Conservation (phyloP, 805 yeast species). For the Teunomyces aglyptinius region DNA sequence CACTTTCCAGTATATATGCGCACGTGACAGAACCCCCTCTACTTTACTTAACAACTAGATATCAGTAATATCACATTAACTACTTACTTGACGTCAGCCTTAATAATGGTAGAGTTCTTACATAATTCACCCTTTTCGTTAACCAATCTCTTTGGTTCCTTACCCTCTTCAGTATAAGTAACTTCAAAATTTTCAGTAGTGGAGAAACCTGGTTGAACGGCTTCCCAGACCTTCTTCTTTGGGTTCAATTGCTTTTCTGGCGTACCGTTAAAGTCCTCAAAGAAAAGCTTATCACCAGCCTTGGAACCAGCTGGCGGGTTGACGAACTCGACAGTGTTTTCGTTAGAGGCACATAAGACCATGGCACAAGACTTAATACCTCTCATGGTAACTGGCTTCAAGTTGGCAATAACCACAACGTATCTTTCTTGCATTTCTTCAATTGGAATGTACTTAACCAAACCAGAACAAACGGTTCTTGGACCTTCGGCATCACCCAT, state of each 20-base stretch:
- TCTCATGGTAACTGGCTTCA: constrained; percentile 97
- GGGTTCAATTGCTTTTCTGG: constrained; percentile 95
- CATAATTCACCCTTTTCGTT: constrained; percentile 77
- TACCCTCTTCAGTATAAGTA: constrained; percentile 76
- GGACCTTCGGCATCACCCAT: constrained; percentile 97
- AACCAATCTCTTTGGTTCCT: constrained; percentile 68
- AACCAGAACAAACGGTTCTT: constrained; percentile 96
- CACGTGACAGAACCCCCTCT: not conserved
- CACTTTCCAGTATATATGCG: too few species aligned
- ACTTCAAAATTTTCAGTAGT: constrained; percentile 77
- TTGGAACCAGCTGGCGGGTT: constrained; percentile 91
- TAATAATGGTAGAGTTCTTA: constrained; percentile 66
- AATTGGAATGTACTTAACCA: constrained; percentile 82
- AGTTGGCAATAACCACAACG: constrained; percentile 89
- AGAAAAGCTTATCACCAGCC: constrained; percentile 95
- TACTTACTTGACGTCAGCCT: constrained; percentile 73
- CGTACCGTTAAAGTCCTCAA: constrained; percentile 83
- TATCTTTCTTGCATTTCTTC: constrained; percentile 95
- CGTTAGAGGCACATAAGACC: constrained; percentile 92
- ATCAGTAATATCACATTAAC: constrained; percentile 3
- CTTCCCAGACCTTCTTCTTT: constrained; percentile 97
- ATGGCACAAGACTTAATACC: constrained; percentile 93
- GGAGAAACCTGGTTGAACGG: constrained; percentile 86
- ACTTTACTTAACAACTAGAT: not conserved
- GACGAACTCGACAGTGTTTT: constrained; percentile 78